Base-by-base conservation (phyloP, 2,329 filamentous ascomycete genomes). In the Pseudovirgaria hyperparasitica region DNA sequence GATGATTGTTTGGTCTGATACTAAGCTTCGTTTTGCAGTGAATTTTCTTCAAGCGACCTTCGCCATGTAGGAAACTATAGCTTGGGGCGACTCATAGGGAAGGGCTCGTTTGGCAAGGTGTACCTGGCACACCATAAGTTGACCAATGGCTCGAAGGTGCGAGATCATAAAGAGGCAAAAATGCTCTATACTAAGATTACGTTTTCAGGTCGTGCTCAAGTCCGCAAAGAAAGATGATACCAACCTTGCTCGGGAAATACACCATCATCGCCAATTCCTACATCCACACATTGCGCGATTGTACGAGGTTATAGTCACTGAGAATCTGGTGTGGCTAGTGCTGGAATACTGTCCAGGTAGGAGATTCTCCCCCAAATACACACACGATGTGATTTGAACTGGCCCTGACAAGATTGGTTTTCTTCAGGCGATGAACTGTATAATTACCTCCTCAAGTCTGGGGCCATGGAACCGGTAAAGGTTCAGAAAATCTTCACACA, bases 241-340 rank as follows among this genome's bases (percentile, higher is more conserved):
- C 29, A 98, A 98, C 52, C 76, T 98, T 25, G 87, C 87, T 10
- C 80, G 90, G 42, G 90, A 98, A 55, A 98, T 98, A 43, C 90
- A 98, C 55, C 90, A 98, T 53, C 90, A 98, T 54, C 81, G 90
- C 41, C 90, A 98, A 56, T 94, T 98, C 56, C 70, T 93, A 38
- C 90, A 98, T 49, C 90, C 90, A 13, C 90, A 98, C 58, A 98
- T 98, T 44, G 86, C 90, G 23, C 73, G 90, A 26, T 65, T 98
- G 13, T 96, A 98, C 63, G 90, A 98, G 62, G 87, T 98, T 33
- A 92, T 98, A 43, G 86, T 98, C 36, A 98, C 90, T 2, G 90
- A 98, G 58, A 76, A 65, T 26, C 57, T 96, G 53, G 92, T 98
- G 27, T 98, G 90, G 90, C 68, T 98, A 47, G 90, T 92, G 16